Evolutionary conservation across 2,329 filamentous ascomycete species (phyloP), one percentile per base, ranked within the genome.

Genomic region (Amesomyces nigricolor): DNA sequence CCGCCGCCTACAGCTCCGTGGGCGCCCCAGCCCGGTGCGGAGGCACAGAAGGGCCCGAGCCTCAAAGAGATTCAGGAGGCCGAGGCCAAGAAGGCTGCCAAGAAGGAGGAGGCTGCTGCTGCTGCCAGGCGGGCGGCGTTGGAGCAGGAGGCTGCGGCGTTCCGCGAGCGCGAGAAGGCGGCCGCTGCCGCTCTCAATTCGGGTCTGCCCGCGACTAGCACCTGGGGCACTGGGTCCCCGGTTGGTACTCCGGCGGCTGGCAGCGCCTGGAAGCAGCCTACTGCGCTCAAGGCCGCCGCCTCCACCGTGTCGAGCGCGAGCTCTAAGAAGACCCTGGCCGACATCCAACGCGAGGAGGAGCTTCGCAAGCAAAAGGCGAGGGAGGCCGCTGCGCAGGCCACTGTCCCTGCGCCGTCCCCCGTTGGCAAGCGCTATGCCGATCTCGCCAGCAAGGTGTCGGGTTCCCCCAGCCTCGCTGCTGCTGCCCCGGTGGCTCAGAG

Each of bases 271-370:
- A 73, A 79, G 16, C 89, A 89, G 71, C 82, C 85, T 2, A 71
- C 75, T 0, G 71, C 75, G 3, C 65, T 68, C 43, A 83, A 81
- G 67, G 67, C 59, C 13, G 62, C 62, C 11, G 62, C 64, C 5
- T 56, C 66, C n/a, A 66, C 68, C 5, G 65, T 68, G 26, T 64
- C 69, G 14, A 66, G 70, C 30, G 65, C 68, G 13, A 65, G 66
- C 13, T 69, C 71, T 30, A 94, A 95, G 77, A 96, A 96, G 80
- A 96, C 91, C 0, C 78, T 97, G 44, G 89, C 91, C 22, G 92
- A 97, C 63, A 97, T 99, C 57, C 94, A 97, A 70, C 91, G 91
- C 60, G 94, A 99, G 73, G 94, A 99, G 67, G 94, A 97, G 68
- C 80, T 81, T 16, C 86, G 89, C 61, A 99, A 99, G 78, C 85